Conservation (phyloP, 139 green algal genomes). For the Zygnema cylindricum region DNA sequence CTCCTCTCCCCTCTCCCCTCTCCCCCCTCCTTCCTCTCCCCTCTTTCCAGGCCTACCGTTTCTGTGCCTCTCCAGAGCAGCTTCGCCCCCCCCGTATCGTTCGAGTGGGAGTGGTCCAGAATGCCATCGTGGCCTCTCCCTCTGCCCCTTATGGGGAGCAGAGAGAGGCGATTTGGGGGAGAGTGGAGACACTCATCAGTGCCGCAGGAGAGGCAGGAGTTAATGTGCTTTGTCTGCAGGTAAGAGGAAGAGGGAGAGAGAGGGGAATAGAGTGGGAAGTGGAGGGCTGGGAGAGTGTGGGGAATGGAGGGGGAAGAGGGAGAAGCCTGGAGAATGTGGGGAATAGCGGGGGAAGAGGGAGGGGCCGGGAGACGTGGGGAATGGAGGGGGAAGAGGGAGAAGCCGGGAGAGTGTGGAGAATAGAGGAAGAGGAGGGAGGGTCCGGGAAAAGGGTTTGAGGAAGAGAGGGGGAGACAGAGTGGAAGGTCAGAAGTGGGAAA, state of each 20-base stretch:
- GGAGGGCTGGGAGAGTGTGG: neutral
- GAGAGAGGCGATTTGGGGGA: constrained; percentile 74
- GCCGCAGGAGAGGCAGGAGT: constrained; percentile 78
- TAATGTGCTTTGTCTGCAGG: constrained; percentile 92
- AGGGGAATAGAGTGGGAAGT: neutral
- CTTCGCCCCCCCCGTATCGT: constrained; percentile 77
- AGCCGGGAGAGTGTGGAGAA: neutral
- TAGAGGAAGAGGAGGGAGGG: no score
- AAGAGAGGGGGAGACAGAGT: neutral
- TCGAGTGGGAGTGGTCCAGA: constrained; percentile 86
- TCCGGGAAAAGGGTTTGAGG: neutral
- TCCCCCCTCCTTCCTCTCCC: neutral
- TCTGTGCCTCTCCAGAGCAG: constrained; percentile 83
- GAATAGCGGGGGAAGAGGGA: neutral
- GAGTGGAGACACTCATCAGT: constrained; percentile 75
- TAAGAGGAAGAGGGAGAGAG: neutral
- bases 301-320: neutral
- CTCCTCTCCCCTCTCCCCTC: neutral
- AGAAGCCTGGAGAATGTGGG: neutral
- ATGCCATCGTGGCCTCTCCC: constrained; percentile 80
- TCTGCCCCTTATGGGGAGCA: constrained; percentile 84
- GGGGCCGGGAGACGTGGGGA: neutral
- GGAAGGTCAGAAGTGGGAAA: neutral
- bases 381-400: no score
- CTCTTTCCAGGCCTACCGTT: constrained; percentile 71